A percentile compares a stretch with the other conserved stretches of the same genome.
Conservation (phyloP, 139 green algal genomes). For the Edaphochlamys debaryana region DNA sequence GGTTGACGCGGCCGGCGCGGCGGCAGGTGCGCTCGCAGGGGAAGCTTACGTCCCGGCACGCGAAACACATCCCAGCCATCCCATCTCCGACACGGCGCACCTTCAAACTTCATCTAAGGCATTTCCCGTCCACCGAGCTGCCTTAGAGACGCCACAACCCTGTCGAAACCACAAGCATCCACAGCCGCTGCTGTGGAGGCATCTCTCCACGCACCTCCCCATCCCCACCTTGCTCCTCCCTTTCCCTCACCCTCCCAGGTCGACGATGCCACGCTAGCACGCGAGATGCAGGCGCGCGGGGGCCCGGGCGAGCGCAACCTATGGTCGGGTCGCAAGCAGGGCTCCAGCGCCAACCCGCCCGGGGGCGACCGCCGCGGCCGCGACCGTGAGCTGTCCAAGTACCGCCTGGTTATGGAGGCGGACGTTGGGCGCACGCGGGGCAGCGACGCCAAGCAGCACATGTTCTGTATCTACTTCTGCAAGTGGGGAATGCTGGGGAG, state of each 20-base stretch:
- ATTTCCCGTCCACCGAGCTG: no score
- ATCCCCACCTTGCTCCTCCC: no score
- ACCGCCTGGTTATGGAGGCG: constrained; percentile 61
- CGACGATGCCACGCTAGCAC: constrained; percentile 42
- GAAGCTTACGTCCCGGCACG: no score
- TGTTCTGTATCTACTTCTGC: constrained; percentile 81
- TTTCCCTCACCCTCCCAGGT: constrained; percentile 10
- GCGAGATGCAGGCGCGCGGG: constrained; percentile 23
- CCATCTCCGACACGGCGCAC: no score
- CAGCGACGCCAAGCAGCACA: constrained; percentile 51
- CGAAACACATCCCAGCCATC: no score
- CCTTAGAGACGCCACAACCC: no score
- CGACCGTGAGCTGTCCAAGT: constrained; percentile 55
- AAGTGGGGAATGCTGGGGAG: constrained; percentile 51
- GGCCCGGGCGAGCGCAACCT: constrained; percentile 46
- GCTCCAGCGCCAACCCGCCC: background rate
- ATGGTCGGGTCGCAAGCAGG: constrained; percentile 45
- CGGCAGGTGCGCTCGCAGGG: background rate
- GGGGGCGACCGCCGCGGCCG: constrained; percentile 1
- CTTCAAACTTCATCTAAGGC: no score
- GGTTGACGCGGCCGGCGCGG: constrained; percentile 11
- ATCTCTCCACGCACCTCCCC: no score
- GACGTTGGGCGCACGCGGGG: constrained; percentile 73
- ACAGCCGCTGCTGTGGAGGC: no score
- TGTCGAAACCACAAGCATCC: no score